Conservation (phyloP, 2,329 filamentous ascomycete genomes). For the Bertia moriformis region DNA sequence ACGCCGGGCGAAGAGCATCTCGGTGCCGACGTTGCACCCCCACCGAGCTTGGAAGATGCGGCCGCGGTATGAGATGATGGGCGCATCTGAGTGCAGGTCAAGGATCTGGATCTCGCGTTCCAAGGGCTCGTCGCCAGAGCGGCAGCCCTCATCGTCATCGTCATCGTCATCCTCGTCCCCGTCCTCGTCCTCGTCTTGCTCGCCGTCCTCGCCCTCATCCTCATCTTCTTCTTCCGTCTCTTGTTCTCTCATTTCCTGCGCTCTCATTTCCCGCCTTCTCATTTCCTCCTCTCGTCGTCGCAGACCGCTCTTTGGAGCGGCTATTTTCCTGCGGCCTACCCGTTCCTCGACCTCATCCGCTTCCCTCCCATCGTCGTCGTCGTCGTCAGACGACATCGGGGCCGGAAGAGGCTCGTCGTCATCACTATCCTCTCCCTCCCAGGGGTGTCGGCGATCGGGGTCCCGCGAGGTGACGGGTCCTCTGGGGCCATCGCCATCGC, state of each 20-base stretch:
- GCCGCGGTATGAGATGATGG: conserved; percentile 67
- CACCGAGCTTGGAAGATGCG: conserved; percentile 68
- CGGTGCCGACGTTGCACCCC: conserved; percentile 72
- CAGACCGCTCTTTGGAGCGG: conserved; percentile 2
- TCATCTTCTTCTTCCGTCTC: conserved; percentile 6
- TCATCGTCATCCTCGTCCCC: conserved; percentile 5
- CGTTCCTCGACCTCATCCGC: too few relatives aligned
- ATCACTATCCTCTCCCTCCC: neutral
- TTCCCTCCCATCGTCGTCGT: neutral
- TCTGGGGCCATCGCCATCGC: conserved; percentile 4
- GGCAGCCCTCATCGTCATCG: conserved; percentile 8
- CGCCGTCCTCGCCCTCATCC: conserved; percentile 8
- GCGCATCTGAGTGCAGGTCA: conserved; percentile 64
- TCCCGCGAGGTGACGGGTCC: neutral
- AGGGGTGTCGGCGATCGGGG: too few relatives aligned
- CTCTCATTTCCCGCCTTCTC: too few relatives aligned
- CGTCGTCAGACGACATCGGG: neutral
- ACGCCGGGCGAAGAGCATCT: conserved; percentile 54
- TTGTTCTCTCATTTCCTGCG: too few relatives aligned
- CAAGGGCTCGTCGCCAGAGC: too few relatives aligned
- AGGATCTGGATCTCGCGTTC: conserved; percentile 61
- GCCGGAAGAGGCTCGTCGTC: neutral
- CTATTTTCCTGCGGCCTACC: too few relatives aligned
- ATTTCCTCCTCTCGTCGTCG: too few relatives aligned
- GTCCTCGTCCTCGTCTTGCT: conserved; percentile 4